A percentile compares a stretch with the other conserved stretches of the same genome.
Evolutionary conservation across 1,284 basidiomycete species (phyloP).

Genomic region (Moesziomyces sp.): DNA sequence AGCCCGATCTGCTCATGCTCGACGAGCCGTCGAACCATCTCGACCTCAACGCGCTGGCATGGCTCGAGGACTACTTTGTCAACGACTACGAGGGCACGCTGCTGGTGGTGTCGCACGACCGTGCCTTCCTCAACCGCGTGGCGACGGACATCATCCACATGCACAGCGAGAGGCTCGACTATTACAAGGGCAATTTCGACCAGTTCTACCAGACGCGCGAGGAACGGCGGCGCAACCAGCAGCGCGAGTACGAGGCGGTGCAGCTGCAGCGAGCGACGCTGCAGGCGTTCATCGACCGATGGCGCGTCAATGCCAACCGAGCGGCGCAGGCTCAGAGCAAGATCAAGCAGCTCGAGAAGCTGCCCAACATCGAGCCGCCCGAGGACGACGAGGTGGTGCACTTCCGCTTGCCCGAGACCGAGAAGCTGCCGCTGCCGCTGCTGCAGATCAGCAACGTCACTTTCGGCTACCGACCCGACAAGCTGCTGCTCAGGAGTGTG

Average conservation of each 20-base stretch:
- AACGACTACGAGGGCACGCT: slow-evolving; percentile 90
- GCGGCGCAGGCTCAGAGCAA: slow-evolving; percentile 86
- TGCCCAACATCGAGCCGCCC: slow-evolving; percentile 92
- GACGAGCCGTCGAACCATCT: slow-evolving; percentile 86
- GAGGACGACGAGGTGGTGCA: slow-evolving; percentile 86
- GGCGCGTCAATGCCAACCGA: slow-evolving; percentile 66
- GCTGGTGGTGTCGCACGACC: slow-evolving; percentile 97
- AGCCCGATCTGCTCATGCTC: slow-evolving; percentile 70
- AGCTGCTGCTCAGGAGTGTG: slow-evolving; percentile 80
- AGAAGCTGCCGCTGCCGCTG: slow-evolving; percentile 95
- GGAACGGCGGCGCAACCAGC: slow-evolving; percentile 89
- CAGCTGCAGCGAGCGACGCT: slow-evolving; percentile 93
- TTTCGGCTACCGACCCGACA: slow-evolving; percentile 88
- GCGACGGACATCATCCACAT: slow-evolving; percentile 98
- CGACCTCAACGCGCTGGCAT: slow-evolving; percentile 73
- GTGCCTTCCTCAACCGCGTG: slow-evolving; percentile 96
- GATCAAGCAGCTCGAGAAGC: slow-evolving; percentile 98
- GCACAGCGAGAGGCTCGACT: slow-evolving; percentile 92
- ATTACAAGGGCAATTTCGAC: slow-evolving; percentile 97
- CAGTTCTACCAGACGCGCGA: slow-evolving; percentile 99
- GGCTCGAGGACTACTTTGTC: slow-evolving; percentile 75
- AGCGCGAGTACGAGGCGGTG: slow-evolving; percentile 83
- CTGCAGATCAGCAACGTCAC: slow-evolving; percentile 90
- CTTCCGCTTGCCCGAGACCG: slow-evolving; percentile 58
- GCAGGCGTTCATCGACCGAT: slow-evolving; percentile 85